Conservation (phyloP, 257 asterid species). For the Ophiorrhiza pumila region DNA sequence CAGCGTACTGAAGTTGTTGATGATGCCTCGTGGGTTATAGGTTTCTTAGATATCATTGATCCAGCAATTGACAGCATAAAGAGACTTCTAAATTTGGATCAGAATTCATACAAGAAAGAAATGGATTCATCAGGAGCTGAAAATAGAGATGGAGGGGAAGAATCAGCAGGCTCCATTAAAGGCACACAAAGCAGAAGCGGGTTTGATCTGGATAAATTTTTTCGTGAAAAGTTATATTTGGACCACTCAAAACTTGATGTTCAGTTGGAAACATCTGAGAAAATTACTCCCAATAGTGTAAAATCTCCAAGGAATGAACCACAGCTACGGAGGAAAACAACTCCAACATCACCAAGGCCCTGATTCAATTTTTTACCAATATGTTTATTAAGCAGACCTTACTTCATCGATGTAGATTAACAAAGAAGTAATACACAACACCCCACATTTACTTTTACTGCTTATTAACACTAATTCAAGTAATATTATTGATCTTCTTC, state of each 20-base stretch:
- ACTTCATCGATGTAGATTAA: background rate
- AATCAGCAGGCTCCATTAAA: slow-evolving; percentile 26
- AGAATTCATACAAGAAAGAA: slow-evolving; percentile 21
- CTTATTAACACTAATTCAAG: too few relatives aligned
- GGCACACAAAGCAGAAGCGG: too few relatives aligned
- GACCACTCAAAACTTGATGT: slow-evolving; percentile 70
- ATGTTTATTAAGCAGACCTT: background rate
- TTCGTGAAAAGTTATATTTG: slow-evolving; percentile 49
- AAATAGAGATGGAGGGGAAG: slow-evolving; percentile 22
- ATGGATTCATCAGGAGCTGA: slow-evolving; percentile 20
- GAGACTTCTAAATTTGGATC: slow-evolving; percentile 48
- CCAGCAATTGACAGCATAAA: slow-evolving; percentile 90
- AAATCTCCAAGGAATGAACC: slow-evolving; percentile 23
- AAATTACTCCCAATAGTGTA: slow-evolving; percentile 22
- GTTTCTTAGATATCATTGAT: slow-evolving; percentile 85
- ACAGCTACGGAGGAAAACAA: slow-evolving; percentile 25
- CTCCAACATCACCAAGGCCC: slow-evolving; percentile 18
- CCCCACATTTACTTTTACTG: too few relatives aligned
- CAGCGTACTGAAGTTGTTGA: slow-evolving; percentile 96
- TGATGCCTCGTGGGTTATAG: slow-evolving; percentile 95
- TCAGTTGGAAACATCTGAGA: slow-evolving; percentile 32
- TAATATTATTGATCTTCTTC: too few relatives aligned
- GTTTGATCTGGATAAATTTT: slow-evolving; percentile 64
- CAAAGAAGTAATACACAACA: too few relatives aligned
- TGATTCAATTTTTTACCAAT: background rate